phyloP scores from a whole-genome alignment of 2,329 filamentous ascomycete genomes.

The Coleophoma eucalyptorum region DNA sequence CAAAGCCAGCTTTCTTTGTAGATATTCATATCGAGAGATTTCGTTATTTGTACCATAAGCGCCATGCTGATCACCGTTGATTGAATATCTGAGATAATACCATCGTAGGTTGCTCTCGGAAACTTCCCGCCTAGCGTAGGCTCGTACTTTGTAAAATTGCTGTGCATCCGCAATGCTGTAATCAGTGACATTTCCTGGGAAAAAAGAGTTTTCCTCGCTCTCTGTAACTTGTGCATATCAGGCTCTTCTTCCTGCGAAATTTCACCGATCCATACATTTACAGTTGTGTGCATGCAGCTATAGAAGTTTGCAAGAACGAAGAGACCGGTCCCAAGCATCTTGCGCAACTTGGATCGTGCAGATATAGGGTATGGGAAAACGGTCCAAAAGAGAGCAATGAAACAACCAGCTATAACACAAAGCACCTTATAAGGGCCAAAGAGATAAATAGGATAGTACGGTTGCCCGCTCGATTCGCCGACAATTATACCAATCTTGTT shows the following conservation, averaged over 20 bases:
- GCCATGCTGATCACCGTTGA: slow-evolving; percentile 5
- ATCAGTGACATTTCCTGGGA: slow-evolving; percentile 62
- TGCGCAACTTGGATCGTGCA: slow-evolving; percentile 63
- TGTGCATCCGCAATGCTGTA: slow-evolving; percentile 55
- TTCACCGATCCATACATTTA: not conserved
- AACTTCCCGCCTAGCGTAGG: slow-evolving; percentile 68
- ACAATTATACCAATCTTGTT: slow-evolving; percentile 52
- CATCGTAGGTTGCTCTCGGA: slow-evolving; percentile 33
- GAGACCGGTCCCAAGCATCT: slow-evolving; percentile 61
- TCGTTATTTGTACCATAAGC: slow-evolving; percentile 4
- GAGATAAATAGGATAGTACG: slow-evolving; percentile 62
- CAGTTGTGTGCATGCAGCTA: slow-evolving; percentile 57
- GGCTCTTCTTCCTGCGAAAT: not conserved
- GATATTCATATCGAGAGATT: not conserved
- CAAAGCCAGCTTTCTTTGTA: slow-evolving; percentile 39
- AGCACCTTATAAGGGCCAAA: slow-evolving; percentile 68
- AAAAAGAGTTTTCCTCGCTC: slow-evolving; percentile 44
- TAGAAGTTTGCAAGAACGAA: slow-evolving; percentile 73
- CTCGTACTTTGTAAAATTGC: slow-evolving; percentile 62
- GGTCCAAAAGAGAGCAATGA: slow-evolving; percentile 71
- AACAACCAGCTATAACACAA: slow-evolving; percentile 58
- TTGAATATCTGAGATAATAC: slow-evolving; percentile 11
- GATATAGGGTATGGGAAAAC: slow-evolving; percentile 70
- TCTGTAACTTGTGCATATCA: slow-evolving; percentile 34
- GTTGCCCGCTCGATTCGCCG: slow-evolving; percentile 57